phyloP scores from a whole-genome alignment of 2,329 filamentous ascomycete species.

The Graphilbum ipis-grandicollis region DNA sequence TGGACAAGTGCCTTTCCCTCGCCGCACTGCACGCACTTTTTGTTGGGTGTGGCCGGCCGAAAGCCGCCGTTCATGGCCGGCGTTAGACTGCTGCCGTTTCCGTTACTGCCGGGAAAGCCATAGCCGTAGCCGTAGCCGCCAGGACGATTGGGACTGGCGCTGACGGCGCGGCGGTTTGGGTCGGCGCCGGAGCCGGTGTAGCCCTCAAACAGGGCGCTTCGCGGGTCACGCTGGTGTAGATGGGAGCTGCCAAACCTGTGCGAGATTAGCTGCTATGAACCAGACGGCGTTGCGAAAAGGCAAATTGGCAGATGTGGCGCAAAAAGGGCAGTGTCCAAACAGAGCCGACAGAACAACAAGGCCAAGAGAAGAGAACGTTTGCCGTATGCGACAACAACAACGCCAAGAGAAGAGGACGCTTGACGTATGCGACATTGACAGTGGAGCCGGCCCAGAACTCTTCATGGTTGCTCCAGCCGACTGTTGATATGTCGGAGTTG shows the following conservation, averaged over 20 bases:
- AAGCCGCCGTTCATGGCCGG: slow-evolving; percentile 24
- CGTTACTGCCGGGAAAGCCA: slow-evolving; percentile 25
- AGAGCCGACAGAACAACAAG: no score
- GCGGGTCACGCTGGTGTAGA: slow-evolving; percentile 56
- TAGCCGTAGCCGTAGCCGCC: slow-evolving; percentile 32
- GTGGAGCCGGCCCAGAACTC: no score
- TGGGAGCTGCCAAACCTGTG: slow-evolving; percentile 47
- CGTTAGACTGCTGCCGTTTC: slow-evolving; percentile 17
- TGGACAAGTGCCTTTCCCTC: not conserved
- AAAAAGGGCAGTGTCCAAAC: no score
- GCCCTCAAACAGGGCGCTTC: slow-evolving; percentile 58
- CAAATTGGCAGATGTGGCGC: no score
- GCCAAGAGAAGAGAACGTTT: no score
- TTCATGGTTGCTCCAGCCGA: no score
- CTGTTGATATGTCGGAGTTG: no score
- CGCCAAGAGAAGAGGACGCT: no score
- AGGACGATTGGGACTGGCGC: slow-evolving; percentile 24
- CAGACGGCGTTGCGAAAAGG: no score
- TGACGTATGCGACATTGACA: no score
- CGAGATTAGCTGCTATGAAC: no score
- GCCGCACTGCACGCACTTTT: slow-evolving; percentile 28
- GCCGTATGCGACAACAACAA: no score
- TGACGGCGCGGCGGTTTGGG: slow-evolving; percentile 23
- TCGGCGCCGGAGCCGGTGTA: slow-evolving; percentile 41
- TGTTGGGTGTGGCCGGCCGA: slow-evolving; percentile 55